These are phyloP conservation scores for Dichomitus squalens DNA, from an alignment of 1,284 basidiomycete species.

Conservation along the genomic window DNA sequence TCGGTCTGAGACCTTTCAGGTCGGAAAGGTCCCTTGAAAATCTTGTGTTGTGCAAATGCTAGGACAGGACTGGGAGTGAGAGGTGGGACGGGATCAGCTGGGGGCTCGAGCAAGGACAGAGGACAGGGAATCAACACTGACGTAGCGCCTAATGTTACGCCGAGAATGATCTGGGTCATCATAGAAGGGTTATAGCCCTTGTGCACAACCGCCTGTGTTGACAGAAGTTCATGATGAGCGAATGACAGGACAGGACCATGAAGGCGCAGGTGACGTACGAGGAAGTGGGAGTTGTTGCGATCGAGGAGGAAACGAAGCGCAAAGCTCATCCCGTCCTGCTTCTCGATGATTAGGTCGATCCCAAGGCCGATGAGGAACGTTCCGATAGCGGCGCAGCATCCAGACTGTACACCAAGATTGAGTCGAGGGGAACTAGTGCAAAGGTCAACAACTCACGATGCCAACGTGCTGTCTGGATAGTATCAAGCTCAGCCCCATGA, in stretches of 20 bases:
- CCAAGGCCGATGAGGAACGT: conserved; percentile 60
- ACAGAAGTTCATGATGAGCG: background rate
- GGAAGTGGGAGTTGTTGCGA: conserved; percentile 55
- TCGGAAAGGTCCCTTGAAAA: conserved; percentile 35
- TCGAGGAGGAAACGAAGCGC: conserved; percentile 67
- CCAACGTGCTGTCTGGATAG: conserved; percentile 48
- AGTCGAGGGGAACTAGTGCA: background rate
- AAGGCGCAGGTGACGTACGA: conserved; percentile 41
- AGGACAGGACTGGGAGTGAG: conserved; percentile 28
- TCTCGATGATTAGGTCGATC: conserved; percentile 55
- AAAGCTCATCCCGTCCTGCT: conserved; percentile 61
- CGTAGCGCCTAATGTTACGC: conserved; percentile 42
- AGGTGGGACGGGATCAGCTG: background rate
- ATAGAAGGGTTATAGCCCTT: conserved; percentile 48
- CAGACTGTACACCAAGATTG: conserved; percentile 19
- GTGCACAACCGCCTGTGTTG: conserved; percentile 44
- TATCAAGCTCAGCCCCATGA: conserved; percentile 43
- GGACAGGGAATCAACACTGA: background rate
- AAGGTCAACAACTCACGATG: conserved; percentile 45
- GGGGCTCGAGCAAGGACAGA: background rate
- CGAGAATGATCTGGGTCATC: conserved; percentile 47
- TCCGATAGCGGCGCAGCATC: conserved; percentile 57
- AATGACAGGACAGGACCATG: background rate
- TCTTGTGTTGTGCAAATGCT: conserved; percentile 31
- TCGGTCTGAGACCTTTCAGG: conserved; percentile 4